These are phyloP conservation scores for Petunia secreta DNA, from an alignment of 257 asterid genomes.

Conservation along the genomic window DNA sequence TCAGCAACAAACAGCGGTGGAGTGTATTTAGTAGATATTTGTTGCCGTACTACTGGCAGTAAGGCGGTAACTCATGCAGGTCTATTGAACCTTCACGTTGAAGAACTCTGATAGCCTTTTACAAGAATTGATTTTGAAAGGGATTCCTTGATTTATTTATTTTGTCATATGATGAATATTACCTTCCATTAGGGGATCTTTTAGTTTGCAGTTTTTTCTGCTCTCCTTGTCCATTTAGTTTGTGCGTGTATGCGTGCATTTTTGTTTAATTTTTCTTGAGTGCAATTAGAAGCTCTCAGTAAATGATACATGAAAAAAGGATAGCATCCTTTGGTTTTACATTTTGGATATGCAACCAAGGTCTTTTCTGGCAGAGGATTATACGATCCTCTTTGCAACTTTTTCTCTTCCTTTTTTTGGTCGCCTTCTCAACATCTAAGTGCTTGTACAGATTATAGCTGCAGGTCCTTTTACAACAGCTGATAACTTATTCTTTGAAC, in stretches of 20 bases:
- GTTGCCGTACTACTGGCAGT: neutral
- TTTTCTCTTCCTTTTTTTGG: neutral
- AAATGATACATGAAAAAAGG: neutral
- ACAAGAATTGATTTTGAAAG: neutral
- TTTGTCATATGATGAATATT: neutral
- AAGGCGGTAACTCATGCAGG: neutral
- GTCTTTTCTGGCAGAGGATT: slow-evolving; percentile 23
- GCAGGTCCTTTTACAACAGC: slow-evolving; percentile 94
- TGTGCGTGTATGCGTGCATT: neutral
- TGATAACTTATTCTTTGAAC: slow-evolving; percentile 86
- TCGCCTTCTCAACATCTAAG: slow-evolving; percentile 25
- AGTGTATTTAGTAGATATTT: neutral
- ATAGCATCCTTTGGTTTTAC: neutral
- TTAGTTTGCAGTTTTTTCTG: slow-evolving; percentile 9
- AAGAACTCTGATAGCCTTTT: neutral
- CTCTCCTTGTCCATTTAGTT: neutral
- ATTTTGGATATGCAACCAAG: slow-evolving; percentile 3
- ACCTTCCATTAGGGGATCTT: neutral
- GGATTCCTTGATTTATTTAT: neutral
- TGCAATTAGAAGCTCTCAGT: neutral
- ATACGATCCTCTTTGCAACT: slow-evolving; percentile 30
- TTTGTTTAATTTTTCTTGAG: neutral
- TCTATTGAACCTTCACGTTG: neutral
- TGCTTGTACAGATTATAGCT: slow-evolving; percentile 78
- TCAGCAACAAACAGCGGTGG: neutral